Base-by-base conservation (phyloP, 1,139 yeast species). In the Saccharomycopsis crataegensis region DNA sequence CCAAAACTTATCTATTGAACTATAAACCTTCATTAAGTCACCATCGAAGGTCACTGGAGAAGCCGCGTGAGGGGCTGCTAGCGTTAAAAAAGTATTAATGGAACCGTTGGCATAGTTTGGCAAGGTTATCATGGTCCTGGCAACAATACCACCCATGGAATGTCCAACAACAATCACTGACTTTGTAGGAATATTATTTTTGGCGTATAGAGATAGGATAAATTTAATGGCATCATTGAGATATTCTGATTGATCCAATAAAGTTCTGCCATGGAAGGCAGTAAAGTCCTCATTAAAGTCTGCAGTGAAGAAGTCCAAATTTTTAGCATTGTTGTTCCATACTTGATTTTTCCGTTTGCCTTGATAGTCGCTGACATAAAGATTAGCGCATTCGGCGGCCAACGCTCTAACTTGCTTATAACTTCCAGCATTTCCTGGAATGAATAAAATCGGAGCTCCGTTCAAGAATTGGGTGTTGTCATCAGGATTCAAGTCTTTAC, bases 391-490 rank as follows among this genome's bases (percentile, higher is more conserved):
- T 59, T 83, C 84, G 1, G 97, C 82, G 0, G 98, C 99, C n/a
- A 94, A 78, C 1, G 96, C 86, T 54, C 99, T 73, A 8, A 81
- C 96, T 68, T 94, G 99, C 60, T 82, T 79, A 67, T 82, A 90
- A 59, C 95, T 86, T 1, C 99, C 99, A 0, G 99, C 99, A 65
- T 94, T 94, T 0, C 99, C 99, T 0, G 99, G 99, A 43, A 94
- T 86, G 65, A 94, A 94, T 22, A 94, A 70, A 1, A 88, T 89
- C 0, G 99, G 99, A 1, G 85, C 77, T 0, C 98, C 99, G 51
- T 76, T 76, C 38, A 85, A 66, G 34, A 56, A 56, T 9, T 68
- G 68, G 14, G 71, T 64, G 9, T 68, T 69, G n/a, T 66, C 65
- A 16, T 70, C 64, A 43, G 87, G 81, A 51, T 73, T 71, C 1